These are phyloP conservation scores for Phytophthora constricta DNA, from an alignment of 352 stramenopile species.

Conservation along the genomic window DNA sequence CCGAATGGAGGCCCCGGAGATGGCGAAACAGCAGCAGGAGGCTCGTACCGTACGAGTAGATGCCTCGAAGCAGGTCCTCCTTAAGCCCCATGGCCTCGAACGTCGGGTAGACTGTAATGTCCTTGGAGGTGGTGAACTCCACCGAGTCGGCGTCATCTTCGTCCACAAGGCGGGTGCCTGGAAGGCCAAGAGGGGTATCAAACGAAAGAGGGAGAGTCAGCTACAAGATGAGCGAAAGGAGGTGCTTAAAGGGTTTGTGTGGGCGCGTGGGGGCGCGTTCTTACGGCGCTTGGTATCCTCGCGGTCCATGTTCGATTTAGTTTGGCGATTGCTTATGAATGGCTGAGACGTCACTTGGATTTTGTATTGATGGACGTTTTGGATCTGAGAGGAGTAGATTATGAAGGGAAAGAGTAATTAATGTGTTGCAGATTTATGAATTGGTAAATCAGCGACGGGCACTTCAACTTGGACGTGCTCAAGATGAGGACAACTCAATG, in stretches of 20 bases:
- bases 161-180: conserved; percentile 69
- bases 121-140: conserved; percentile 92
- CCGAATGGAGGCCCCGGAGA: conserved; percentile 2
- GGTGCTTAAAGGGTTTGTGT: neutral
- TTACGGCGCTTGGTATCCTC: conserved; percentile 25
- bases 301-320: conserved; percentile 4
- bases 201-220: conserved; percentile 18
- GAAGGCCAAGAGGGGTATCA: conserved; percentile 8
- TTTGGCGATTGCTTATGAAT: neutral
- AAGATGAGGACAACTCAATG: no score
- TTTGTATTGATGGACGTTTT: no score
- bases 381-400: no score
- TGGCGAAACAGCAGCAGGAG: neutral
- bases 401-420: no score
- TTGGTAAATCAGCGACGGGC: no score
- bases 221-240: neutral
- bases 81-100: conserved; percentile 94
- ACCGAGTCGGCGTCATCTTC: conserved; percentile 72
- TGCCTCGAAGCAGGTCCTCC: conserved; percentile 91
- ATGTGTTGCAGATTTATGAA: no score
- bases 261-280: neutral
- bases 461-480: no score
- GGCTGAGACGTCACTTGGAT: no score
- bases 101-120: conserved; percentile 85
- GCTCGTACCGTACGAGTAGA: conserved; percentile 81